Percentiles rank a stretch among this genome's conserved stretches.
phyloP scores from a whole-genome alignment of 106 monocot species.

The Agapanthus africanus region DNA sequence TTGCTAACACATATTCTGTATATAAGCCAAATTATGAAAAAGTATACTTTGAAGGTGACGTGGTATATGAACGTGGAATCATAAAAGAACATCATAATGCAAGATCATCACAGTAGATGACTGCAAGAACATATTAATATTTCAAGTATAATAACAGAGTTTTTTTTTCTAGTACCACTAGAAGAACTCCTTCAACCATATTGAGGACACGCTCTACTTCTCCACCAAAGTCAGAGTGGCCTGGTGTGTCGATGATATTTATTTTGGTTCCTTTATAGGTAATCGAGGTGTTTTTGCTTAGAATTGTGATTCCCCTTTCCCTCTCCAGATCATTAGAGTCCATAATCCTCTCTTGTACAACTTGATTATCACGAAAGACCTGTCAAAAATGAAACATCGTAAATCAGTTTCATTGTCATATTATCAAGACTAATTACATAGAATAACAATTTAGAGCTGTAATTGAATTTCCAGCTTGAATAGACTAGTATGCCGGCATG shows the following conservation, averaged over 20 bases:
- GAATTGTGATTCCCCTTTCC: conserved; percentile 97
- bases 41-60: background rate
- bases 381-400: conserved; percentile 24
- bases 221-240: conserved; percentile 98
- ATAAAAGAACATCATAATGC: background rate
- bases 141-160: background rate
- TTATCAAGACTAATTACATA: background rate
- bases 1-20: background rate
- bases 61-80: background rate
- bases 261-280: conserved; percentile 91
- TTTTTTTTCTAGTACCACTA: conserved; percentile 60
- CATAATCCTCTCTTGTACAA: conserved; percentile 95
- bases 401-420: background rate
- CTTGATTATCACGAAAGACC: conserved; percentile 98
- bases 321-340: conserved; percentile 95
- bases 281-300: conserved; percentile 99
- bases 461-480: background rate
- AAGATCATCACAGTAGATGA: background rate
- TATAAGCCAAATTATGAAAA: background rate
- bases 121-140: background rate
- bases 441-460: background rate
- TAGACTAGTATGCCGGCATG: background rate
- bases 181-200: conserved; percentile 99
- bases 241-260: conserved; percentile 97
- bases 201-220: conserved; percentile 97